Evolutionary conservation across 2,329 filamentous ascomycete genomes (phyloP).

Genomic region (Cladophialophora psammophila): DNA sequence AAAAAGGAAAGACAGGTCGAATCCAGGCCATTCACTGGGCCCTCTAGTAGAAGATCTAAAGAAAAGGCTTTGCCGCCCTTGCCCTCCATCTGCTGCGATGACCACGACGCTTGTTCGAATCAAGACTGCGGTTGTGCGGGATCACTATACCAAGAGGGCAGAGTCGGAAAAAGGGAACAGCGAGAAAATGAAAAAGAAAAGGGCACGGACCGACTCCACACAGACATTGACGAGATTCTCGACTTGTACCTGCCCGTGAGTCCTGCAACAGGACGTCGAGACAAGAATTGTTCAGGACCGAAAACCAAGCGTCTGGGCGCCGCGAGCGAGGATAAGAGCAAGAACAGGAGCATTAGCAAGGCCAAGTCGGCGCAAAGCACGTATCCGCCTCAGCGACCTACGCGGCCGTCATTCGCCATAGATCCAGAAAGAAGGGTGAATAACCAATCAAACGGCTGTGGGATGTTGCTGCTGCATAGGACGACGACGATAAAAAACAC

Average conservation of each 20-base stretch:
- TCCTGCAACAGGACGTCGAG: not conserved
- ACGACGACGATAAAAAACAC: no score
- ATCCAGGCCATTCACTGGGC: not conserved
- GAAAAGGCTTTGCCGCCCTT: not conserved
- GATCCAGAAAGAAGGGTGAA: not conserved
- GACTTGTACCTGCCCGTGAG: constrained; percentile 20
- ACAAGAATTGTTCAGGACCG: not conserved
- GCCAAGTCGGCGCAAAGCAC: not conserved
- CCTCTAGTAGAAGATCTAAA: not conserved
- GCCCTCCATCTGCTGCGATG: not conserved
- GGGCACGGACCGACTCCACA: not conserved
- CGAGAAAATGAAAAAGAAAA: not conserved
- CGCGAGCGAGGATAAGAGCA: not conserved
- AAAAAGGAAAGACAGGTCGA: not conserved
- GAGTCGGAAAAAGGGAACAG: not conserved
- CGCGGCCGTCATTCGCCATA: not conserved
- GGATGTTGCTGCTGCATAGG: not conserved
- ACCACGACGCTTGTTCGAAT: no score
- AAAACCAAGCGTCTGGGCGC: not conserved
- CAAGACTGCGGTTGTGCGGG: no score
- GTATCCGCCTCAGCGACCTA: not conserved
- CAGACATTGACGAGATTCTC: constrained; percentile 24
- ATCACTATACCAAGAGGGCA: no score
- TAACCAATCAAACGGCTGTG: not conserved
- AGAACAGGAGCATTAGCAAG: not conserved